Base-by-base conservation (phyloP, 2,329 filamentous ascomycete genomes). In the Cladosporium colombiae region DNA sequence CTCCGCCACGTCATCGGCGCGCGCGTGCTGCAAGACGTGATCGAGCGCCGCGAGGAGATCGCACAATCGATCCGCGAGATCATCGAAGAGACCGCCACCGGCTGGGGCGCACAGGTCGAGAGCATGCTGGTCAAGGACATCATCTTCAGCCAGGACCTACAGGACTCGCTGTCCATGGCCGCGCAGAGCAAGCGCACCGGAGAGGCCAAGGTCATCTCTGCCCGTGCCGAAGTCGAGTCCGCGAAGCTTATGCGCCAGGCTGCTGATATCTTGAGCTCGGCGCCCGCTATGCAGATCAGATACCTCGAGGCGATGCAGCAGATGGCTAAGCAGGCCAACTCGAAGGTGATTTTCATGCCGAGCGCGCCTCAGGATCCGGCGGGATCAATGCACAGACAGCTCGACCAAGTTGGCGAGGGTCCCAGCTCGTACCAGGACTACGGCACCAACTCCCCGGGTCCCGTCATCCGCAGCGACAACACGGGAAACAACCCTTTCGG, bases 71-170 rank as follows among this genome's bases (percentile, higher is more conserved):
- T 98, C 69, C 89, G 92, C 69, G 94, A 97, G 80, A 98, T 98
- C 73, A 98, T 99, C 73, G 95, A 98, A 77, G 93, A 97, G 72
- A 95, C 97, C 1, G 94, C 95, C 6, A 83, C 87, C 13, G 92
- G 92, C 68, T 99, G 95, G 95, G 95, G 95, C 81, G 94, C 97
- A 8, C 88, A 92, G 76, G 95, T 98, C 66, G 95, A 98, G 84
- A 93, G 90, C 75, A 99, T 99, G 94, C 88, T 99, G 72, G 94
- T 99, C 86, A 98, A 99, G 83, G 95, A 99, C 80, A 96, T 99
- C 77, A 91, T 98, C 78, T 99, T 99, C 87, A 93, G 89, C 81
- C 88, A 92, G 76, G 95, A 98, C 72, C 85, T 99, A 53, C 95
- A 99, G 81, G 94, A 98, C 75, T 95, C 91, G 21, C 87, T 99